phyloP scores from a whole-genome alignment of 176 grass and related monocot genomes.

The Lolium perenne region DNA sequence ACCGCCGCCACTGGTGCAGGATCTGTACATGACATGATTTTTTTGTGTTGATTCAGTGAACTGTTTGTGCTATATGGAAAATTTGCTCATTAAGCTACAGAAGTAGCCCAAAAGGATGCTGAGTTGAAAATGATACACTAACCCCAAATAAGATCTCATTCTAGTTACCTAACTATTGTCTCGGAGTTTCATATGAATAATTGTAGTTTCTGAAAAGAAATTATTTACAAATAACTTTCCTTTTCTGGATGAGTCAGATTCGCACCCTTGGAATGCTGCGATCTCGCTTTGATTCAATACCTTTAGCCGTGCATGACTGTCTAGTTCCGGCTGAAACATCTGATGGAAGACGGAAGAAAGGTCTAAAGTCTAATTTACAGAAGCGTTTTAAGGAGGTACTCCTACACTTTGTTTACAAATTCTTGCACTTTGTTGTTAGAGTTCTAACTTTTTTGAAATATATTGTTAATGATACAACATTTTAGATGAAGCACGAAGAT shows the following conservation, averaged over 20 bases:
- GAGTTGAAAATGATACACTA: constrained; percentile 21
- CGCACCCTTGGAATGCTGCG: constrained; percentile 87
- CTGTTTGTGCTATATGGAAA: not conserved
- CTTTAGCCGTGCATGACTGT: constrained; percentile 69
- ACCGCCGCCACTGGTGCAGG: not conserved
- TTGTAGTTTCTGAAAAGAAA: constrained; percentile 31
- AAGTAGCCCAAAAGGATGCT: constrained; percentile 4
- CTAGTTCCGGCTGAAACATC: constrained; percentile 76
- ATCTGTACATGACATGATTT: not conserved
- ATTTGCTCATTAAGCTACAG: constrained; percentile 8
- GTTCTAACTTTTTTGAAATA: constrained; percentile 33
- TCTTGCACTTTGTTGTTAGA: constrained; percentile 30
- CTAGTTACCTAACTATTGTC: constrained; percentile 11
- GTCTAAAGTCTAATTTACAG: constrained; percentile 78
- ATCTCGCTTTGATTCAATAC: constrained; percentile 88
- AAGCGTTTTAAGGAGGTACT: constrained; percentile 70
- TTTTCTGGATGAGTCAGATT: constrained; percentile 69
- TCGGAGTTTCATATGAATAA: constrained; percentile 36
- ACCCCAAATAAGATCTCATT: constrained; percentile 29
- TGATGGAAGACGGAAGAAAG: constrained; percentile 67
- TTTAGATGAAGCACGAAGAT: constrained; percentile 59
- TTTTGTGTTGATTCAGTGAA: not conserved
- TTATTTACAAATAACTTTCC: constrained; percentile 22
- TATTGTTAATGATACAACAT: constrained; percentile 31
- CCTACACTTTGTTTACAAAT: constrained; percentile 33